Evolutionary conservation across 2,329 filamentous ascomycete genomes (phyloP).

Genomic region (Neonectria punicea): DNA sequence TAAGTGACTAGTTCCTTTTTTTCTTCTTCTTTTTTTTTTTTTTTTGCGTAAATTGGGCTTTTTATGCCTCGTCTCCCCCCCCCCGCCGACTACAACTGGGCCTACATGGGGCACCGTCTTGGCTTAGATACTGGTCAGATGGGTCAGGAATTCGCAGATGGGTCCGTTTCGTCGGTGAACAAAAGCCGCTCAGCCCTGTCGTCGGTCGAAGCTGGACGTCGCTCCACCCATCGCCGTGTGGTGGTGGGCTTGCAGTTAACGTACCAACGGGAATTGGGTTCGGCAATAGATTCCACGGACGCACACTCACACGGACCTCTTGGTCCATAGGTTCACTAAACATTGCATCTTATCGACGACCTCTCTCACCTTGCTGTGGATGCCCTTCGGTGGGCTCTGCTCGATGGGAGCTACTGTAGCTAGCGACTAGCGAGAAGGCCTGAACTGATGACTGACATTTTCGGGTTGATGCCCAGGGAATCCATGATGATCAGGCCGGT

Average conservation of each 20-base stretch:
- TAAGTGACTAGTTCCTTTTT: constrained; percentile 1
- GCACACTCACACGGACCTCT: neutral
- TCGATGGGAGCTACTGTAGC: constrained; percentile 11
- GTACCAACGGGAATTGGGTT: constrained; percentile 14
- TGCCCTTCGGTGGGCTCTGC: neutral
- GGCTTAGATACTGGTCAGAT: constrained; percentile 1
- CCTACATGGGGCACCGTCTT: neutral
- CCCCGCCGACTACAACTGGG: neutral
- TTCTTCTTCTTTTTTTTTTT: neutral
- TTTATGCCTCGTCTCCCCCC: constrained; percentile 25
- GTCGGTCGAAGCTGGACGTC: constrained; percentile 2
- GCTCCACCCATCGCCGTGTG: constrained; percentile 16
- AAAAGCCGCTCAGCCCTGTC: constrained; percentile 21
- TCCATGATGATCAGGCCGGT: constrained; percentile 11
- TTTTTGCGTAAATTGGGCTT: neutral
- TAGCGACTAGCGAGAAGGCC: constrained; percentile 11
- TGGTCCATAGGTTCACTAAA: neutral
- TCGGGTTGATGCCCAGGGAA: constrained; percentile 24
- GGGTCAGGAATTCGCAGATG: constrained; percentile 6
- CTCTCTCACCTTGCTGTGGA: neutral
- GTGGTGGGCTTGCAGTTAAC: constrained; percentile 9
- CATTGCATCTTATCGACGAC: constrained; percentile 3
- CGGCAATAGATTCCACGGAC: constrained; percentile 1
- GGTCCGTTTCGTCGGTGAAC: constrained; percentile 23
- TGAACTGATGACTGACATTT: constrained; percentile 10